Evolutionary conservation across 2,329 filamentous ascomycete genomes (phyloP).

Genomic region (Decorospora gaudefroyi): DNA sequence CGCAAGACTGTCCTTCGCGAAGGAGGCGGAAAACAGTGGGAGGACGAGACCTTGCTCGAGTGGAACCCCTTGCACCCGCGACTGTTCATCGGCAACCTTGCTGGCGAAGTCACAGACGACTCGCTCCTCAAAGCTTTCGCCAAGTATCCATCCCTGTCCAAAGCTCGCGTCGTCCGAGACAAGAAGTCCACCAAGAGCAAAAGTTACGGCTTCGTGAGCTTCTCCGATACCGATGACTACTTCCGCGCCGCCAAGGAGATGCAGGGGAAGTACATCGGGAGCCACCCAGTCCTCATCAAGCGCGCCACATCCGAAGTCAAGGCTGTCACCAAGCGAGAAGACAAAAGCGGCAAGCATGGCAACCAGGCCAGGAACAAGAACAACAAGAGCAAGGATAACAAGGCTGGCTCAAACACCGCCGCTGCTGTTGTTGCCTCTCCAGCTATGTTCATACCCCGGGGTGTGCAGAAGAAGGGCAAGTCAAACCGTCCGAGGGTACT

Average conservation of each 20-base stretch:
- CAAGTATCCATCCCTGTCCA: slow-evolving; percentile 84
- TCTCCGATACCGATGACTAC: slow-evolving; percentile 92
- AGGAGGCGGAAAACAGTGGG: slow-evolving; percentile 92
- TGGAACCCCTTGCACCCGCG: slow-evolving; percentile 96
- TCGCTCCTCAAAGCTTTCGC: slow-evolving; percentile 92
- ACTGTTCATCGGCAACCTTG: slow-evolving; percentile 94
- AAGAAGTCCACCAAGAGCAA: slow-evolving; percentile 96
- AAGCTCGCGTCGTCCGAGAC: slow-evolving; percentile 90
- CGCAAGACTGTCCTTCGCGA: slow-evolving; percentile 86
- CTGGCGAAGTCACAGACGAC: slow-evolving; percentile 96
- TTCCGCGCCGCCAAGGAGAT: slow-evolving; percentile 97
- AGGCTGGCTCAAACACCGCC: slow-evolving; percentile 15
- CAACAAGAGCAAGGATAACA: slow-evolving; percentile 40
- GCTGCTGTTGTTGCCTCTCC: slow-evolving; percentile 21
- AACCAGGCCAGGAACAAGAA: slow-evolving; percentile 60
- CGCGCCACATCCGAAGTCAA: slow-evolving; percentile 93
- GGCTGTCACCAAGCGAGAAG: slow-evolving; percentile 63
- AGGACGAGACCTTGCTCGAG: slow-evolving; percentile 83
- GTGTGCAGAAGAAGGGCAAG: slow-evolving; percentile 44
- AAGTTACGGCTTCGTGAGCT: slow-evolving; percentile 95
- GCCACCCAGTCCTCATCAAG: slow-evolving; percentile 85
- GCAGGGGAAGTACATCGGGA: slow-evolving; percentile 99
- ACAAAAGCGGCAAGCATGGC: too few relatives aligned
- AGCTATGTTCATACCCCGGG: slow-evolving; percentile 34
- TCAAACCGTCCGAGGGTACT: slow-evolving; percentile 32